A percentile compares a stretch with the other conserved stretches of the same genome.
phyloP scores from a whole-genome alignment of 495 filamentous ascomycete species.

The Filosporella fistucella region DNA sequence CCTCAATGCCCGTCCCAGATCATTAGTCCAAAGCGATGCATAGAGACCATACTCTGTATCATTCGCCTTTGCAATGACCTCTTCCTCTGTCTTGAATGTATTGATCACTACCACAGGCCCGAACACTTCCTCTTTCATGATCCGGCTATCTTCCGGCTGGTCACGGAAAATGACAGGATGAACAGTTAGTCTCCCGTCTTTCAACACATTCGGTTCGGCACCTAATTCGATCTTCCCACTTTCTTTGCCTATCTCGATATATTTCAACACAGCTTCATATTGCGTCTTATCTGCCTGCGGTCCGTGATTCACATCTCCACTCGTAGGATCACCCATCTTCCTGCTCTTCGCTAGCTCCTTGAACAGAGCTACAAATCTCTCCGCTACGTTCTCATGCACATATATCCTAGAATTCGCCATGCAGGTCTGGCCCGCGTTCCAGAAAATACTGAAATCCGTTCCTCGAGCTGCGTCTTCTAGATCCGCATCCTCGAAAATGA shows the following conservation, averaged over 20 bases:
- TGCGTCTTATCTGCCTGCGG: conserved; percentile 64
- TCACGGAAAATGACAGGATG: conserved; percentile 14
- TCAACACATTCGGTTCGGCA: not conserved
- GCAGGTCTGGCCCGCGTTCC: conserved; percentile 97
- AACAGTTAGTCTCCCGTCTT: conserved; percentile 3
- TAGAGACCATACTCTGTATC: conserved; percentile 75
- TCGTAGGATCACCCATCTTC: conserved; percentile 85
- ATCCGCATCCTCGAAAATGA: conserved; percentile 92
- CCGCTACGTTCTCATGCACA: conserved; percentile 13
- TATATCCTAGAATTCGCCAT: conserved; percentile 66
- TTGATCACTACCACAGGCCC: conserved; percentile 49
- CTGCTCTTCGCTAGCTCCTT: conserved; percentile 44
- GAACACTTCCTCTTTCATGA: conserved; percentile 59
- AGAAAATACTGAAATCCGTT: conserved; percentile 97
- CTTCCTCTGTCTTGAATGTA: conserved; percentile 54
- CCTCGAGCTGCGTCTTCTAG: conserved; percentile 92
- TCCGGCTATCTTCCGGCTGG: conserved; percentile 7
- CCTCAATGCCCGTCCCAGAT: conserved; percentile 69
- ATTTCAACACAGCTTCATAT: conserved; percentile 53
- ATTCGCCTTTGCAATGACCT: conserved; percentile 75
- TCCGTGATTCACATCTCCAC: conserved; percentile 80
- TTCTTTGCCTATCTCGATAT: conserved; percentile 54
- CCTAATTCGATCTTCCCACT: conserved; percentile 48
- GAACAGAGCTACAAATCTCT: conserved; percentile 11
- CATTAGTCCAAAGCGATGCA: conserved; percentile 79